These are phyloP conservation scores for Elongisporangium undulatum DNA, from an alignment of 352 stramenopile genomes.

Conservation along the genomic window DNA sequence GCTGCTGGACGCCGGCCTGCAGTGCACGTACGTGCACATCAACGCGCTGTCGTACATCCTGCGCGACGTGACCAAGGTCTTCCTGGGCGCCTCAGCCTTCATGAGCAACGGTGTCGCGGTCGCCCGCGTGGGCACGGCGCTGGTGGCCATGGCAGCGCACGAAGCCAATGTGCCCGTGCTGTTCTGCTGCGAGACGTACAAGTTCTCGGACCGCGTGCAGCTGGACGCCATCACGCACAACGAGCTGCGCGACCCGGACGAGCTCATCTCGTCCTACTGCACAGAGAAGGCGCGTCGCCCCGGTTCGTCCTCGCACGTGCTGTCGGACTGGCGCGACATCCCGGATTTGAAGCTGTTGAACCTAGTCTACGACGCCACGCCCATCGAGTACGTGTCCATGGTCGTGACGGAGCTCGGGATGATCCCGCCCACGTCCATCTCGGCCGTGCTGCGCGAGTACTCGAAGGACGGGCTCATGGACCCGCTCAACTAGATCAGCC, in stretches of 20 bases:
- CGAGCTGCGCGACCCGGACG: slow-evolving; percentile 94
- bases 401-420: slow-evolving; percentile 98
- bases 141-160: slow-evolving; percentile 91
- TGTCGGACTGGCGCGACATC: slow-evolving; percentile 78
- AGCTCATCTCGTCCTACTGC: slow-evolving; percentile 63
- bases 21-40: slow-evolving; percentile 93
- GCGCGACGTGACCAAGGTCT: slow-evolving; percentile 95
- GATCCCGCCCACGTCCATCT: slow-evolving; percentile 96
- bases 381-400: slow-evolving; percentile 94
- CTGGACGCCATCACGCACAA: slow-evolving; percentile 98
- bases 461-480: slow-evolving; percentile 63
- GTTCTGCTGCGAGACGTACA: slow-evolving; percentile 99
- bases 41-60: slow-evolving; percentile 96
- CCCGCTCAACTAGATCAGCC: slow-evolving; percentile 15
- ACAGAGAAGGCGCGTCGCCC: slow-evolving; percentile 40
- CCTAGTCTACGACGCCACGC: slow-evolving; percentile 96
- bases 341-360: slow-evolving; percentile 77
- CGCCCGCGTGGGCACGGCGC: slow-evolving; percentile 87
- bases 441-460: slow-evolving; percentile 95
- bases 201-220: slow-evolving; percentile 95
- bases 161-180: slow-evolving; percentile 94
- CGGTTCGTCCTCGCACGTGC: slow-evolving; percentile 42
- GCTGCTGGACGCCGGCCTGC: slow-evolving; percentile 63
- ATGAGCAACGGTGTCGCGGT: slow-evolving; percentile 95
- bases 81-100: slow-evolving; percentile 92